Evolutionary conservation across 352 stramenopile genomes (phyloP), one percentile per base, ranked within the genome.

Genomic region (Phytophthora colocasiae): DNA sequence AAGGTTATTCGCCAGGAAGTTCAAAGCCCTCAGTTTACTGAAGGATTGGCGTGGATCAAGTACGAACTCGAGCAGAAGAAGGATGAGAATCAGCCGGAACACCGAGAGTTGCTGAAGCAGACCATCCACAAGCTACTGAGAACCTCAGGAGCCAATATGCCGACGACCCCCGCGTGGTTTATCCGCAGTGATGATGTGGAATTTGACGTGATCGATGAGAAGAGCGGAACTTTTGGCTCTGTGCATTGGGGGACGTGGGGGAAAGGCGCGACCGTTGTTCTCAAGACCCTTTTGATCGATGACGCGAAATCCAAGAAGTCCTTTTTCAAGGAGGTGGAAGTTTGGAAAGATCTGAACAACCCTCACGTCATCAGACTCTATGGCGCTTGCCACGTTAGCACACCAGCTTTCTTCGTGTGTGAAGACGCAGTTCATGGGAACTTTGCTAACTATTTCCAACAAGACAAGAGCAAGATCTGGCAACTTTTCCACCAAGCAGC

Each of bases 301-400:
- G 22, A 66, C 12, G 36, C 32, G 7, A 29, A 6, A 8, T 51
- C 64, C 9, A 26, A 58, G 22, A 24, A 65, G 4, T 50, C 45
- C 9, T 70, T 77, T 32, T 40, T 66, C 26, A 47, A 56, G 8
- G 74, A 83, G 39, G 57, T 69, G n/a, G 47, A 61, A n/a, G 54
- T 76, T 29, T 83, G 75, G 71, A 68, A 47, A 24, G 12, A 26
- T 11, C 59, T 83, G 2, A 38, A 71, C 19, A 64, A 83, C 34
- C 58, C 63, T 15, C 54, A 80, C 45, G 51, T 83, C 6, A 15
- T 80, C 9, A 31, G 52, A 3, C 54, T 80, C 11, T 78, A 72
- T 44, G 75, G 75, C 6, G 75, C 67, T 3, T 76, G 75, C 15
- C 71, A 83, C 27, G 58, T 70, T 0, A 62, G 68, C 8, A 24